Evolutionary conservation across 192 early-diverging fungal genomes (phyloP), one percentile per base, ranked within the genome.

Genomic region (Hyaloraphidium curvatum): DNA sequence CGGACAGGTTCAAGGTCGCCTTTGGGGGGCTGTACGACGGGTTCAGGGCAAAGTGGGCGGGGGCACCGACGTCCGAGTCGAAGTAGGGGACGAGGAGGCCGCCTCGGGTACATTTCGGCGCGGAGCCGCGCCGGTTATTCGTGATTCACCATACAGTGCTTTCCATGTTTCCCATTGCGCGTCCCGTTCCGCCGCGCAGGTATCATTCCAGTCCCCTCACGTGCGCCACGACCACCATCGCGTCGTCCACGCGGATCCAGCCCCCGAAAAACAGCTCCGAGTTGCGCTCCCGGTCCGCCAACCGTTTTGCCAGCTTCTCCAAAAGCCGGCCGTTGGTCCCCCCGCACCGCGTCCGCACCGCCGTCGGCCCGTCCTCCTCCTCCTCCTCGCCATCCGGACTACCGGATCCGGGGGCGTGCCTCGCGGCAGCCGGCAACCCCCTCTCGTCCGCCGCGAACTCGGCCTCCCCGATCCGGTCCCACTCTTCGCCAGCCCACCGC

Each of bases 1-100:
- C 70, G 39, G 74, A 77, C 41, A 74, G 86, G 30, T 68, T 79
- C 51, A 77, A n/a, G n/a, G n/a, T n/a, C n/a, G n/a, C n/a, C n/a
- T n/a, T n/a, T n/a, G n/a, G n/a, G n/a, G n/a, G n/a, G n/a, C n/a
- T n/a, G n/a, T n/a, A n/a, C n/a, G n/a, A n/a, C n/a, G n/a, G n/a
- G n/a, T n/a, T n/a, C n/a, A n/a, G n/a, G n/a, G n/a, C n/a, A n/a
- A n/a, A n/a, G n/a, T n/a, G n/a, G n/a, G n/a, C n/a, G n/a, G n/a
- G n/a, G n/a, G n/a, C n/a, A n/a, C n/a, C n/a, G n/a, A n/a, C n/a
- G n/a, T n/a, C n/a, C n/a, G n/a, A n/a, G n/a, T n/a, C n/a, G n/a
- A n/a, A n/a, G n/a, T n/a, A n/a, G n/a, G n/a, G n/a, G n/a, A n/a
- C n/a, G n/a, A n/a, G n/a, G n/a, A n/a, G n/a, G n/a, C n/a, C n/a